Conservation (phyloP, 371 early-diverging fungal species). For the Mucor velutinosus region DNA sequence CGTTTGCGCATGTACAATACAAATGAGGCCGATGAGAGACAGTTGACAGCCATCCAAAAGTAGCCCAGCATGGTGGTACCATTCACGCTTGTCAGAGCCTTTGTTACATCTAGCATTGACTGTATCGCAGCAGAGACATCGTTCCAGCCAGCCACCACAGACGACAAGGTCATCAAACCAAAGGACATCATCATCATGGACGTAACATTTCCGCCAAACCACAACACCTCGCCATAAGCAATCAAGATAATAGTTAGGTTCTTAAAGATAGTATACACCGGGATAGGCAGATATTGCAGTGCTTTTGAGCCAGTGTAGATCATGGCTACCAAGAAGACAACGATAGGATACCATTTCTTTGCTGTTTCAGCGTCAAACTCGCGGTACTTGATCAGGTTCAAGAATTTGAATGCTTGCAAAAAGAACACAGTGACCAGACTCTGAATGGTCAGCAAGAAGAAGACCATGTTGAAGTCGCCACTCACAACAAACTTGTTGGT, state of each 20-base stretch:
- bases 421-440: constrained; percentile 43
- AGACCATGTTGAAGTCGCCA: constrained; percentile 86
- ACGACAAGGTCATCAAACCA: constrained; percentile 90
- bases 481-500: constrained; percentile 96
- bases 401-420: constrained; percentile 58
- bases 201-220: constrained; percentile 81
- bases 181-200: constrained; percentile 85
- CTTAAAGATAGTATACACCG: constrained; percentile 98
- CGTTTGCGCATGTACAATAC: constrained; percentile 88
- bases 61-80: constrained; percentile 68
- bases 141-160: constrained; percentile 86
- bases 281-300: constrained; percentile 91
- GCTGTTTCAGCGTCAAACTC: constrained; percentile 64
- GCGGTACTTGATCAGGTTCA: constrained; percentile 70
- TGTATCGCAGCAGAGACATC: constrained; percentile 63
- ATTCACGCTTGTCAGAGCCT: constrained; percentile 19
- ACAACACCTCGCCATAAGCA: constrained; percentile 90
- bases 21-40: constrained; percentile 90
- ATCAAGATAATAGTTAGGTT: constrained; percentile 97
- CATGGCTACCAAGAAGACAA: constrained; percentile 90
- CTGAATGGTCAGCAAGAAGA: constrained; percentile 85
- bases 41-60: constrained; percentile 87
- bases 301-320: constrained; percentile 97
- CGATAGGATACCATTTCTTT: constrained; percentile 87
- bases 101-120: constrained; percentile 25